These are phyloP conservation scores for Annulohypoxylon stygium DNA, from an alignment of 495 filamentous ascomycete species.

Conservation along the genomic window DNA sequence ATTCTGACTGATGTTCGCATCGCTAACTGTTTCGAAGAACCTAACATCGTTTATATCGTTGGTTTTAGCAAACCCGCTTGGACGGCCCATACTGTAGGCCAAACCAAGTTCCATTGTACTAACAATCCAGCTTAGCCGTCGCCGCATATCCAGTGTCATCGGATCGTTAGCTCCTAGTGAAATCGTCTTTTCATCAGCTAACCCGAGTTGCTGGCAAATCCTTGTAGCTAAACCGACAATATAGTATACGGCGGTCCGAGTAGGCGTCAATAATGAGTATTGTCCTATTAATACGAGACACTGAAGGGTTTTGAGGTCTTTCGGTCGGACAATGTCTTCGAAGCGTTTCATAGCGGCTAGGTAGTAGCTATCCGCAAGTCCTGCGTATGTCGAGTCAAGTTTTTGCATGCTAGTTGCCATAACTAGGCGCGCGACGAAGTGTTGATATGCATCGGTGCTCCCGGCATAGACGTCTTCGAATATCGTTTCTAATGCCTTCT, in stretches of 20 bases:
- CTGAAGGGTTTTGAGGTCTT: constrained; percentile 90
- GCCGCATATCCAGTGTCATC: constrained; percentile 86
- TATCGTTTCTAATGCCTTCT: constrained; percentile 80
- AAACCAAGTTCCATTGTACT: constrained; percentile 88
- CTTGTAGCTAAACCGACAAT: constrained; percentile 86
- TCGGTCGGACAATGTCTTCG: constrained; percentile 79
- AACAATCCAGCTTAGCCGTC: constrained; percentile 88
- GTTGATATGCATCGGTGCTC: constrained; percentile 80
- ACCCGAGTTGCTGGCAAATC: constrained; percentile 86
- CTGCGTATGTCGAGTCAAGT: constrained; percentile 80
- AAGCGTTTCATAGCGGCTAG: constrained; percentile 85
- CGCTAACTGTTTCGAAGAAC: constrained; percentile 83
- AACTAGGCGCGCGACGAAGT: constrained; percentile 88
- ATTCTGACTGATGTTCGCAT: constrained; percentile 82
- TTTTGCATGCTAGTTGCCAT: constrained; percentile 94
- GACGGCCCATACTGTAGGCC: constrained; percentile 85
- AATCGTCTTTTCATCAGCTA: constrained; percentile 88
- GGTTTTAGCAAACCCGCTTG: constrained; percentile 81
- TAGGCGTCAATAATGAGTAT: constrained; percentile 92
- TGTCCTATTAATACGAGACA: constrained; percentile 88
- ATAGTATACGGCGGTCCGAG: constrained; percentile 89
- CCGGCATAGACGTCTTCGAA: constrained; percentile 83
- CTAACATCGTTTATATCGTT: constrained; percentile 84
- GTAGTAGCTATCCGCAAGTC: constrained; percentile 92
- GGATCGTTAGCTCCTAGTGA: constrained; percentile 65